Evolutionary conservation across 192 early-diverging fungal species (phyloP).

Genomic region (Coemansia sp.): DNA sequence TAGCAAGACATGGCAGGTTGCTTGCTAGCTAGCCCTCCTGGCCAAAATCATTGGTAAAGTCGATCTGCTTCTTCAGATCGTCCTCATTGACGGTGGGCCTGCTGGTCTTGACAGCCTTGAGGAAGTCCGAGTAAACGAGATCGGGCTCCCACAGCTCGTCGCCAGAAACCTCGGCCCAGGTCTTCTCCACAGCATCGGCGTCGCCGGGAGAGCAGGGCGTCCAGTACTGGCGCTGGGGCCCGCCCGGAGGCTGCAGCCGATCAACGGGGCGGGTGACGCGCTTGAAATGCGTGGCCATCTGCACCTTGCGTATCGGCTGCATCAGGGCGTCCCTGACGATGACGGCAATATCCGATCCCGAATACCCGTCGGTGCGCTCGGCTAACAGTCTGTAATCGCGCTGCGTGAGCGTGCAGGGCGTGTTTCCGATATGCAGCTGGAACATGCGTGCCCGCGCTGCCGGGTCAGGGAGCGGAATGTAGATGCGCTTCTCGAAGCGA

Average conservation of each 20-base stretch:
- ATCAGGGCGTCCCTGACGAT: constrained; percentile 95
- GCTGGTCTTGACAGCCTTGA: constrained; percentile 73
- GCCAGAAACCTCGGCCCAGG: constrained; percentile 81
- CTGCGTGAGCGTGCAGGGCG: constrained; percentile 74
- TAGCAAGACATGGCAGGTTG: too few species aligned
- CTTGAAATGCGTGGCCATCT: constrained; percentile 91
- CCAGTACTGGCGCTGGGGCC: constrained; percentile 55
- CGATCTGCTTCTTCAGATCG: constrained; percentile 79
- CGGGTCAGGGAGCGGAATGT: constrained; percentile 92
- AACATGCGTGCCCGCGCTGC: constrained; percentile 90
- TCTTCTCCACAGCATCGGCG: constrained; percentile 78
- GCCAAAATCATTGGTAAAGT: constrained; percentile 89
- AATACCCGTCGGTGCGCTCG: constrained; percentile 86
- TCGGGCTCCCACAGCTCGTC: constrained; percentile 91
- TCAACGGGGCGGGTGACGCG: constrained; percentile 42
- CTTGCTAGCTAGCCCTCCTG: constrained; percentile 56
- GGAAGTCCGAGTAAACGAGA: constrained; percentile 83
- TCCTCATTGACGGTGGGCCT: constrained; percentile 82
- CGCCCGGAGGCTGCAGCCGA: constrained; percentile 12
- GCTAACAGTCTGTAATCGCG: constrained; percentile 77
- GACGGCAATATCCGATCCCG: constrained; percentile 94
- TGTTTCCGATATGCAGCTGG: constrained; percentile 88
- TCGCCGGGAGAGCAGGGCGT: constrained; percentile 97
- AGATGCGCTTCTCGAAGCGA: constrained; percentile 97
- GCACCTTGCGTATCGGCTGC: constrained; percentile 96